phyloP scores from a whole-genome alignment of 2,329 filamentous ascomycete species.

The Septoria petroselini region DNA sequence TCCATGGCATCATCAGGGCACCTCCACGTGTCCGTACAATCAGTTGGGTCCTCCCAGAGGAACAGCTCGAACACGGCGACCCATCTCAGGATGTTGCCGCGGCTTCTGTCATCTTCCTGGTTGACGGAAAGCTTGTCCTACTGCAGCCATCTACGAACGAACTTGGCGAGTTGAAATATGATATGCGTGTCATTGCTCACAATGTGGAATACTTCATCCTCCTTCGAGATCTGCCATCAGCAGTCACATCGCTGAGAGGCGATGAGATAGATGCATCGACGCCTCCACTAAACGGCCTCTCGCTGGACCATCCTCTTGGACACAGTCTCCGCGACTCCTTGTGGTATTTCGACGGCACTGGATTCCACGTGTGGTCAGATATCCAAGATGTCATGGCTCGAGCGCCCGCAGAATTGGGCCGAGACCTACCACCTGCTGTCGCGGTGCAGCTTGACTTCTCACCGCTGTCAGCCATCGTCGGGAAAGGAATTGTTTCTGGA shows the following conservation, averaged over 20 bases:
- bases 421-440: conserved; percentile 71
- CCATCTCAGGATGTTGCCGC: conserved; percentile 92
- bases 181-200: conserved; percentile 94
- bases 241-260: conserved; percentile 24
- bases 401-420: conserved; percentile 60
- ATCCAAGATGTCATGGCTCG: conserved; percentile 77
- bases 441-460: conserved; percentile 91
- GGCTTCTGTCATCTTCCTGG: conserved; percentile 91
- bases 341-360: conserved; percentile 88
- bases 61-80: conserved; percentile 84
- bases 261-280: conserved; percentile 21
- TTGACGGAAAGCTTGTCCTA: conserved; percentile 92
- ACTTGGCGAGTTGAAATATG: conserved; percentile 85
- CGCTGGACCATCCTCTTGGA: conserved; percentile 28
- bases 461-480: conserved; percentile 79
- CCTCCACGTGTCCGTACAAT: conserved; percentile 88
- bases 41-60: conserved; percentile 92
- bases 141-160: conserved; percentile 82
- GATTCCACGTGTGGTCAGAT: conserved; percentile 85
- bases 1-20: conserved; percentile 92
- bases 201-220: conserved; percentile 94
- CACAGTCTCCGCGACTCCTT: conserved; percentile 75
- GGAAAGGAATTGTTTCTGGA: conserved; percentile 84
- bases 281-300: conserved; percentile 20
- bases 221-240: conserved; percentile 71